These are phyloP conservation scores for Saturnispora ahearnii DNA, from an alignment of 805 yeast genomes.

Conservation along the genomic window DNA sequence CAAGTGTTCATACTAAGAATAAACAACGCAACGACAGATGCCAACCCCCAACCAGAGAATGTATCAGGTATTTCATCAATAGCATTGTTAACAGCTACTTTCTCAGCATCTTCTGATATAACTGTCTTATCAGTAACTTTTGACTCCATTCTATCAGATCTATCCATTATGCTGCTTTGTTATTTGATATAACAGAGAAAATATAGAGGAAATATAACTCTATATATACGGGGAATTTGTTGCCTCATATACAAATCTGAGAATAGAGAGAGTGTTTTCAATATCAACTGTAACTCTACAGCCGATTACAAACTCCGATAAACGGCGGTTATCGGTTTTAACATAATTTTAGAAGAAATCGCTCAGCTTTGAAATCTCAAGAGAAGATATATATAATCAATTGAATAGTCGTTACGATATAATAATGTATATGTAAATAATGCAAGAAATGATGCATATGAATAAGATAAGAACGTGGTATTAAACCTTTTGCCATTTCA, in stretches of 20 bases:
- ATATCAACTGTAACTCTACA: not conserved
- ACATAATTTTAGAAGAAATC: not conserved
- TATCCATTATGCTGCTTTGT: not conserved
- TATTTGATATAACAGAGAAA: not conserved
- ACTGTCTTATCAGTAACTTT: not conserved
- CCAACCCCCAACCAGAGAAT: slow-evolving; percentile 60
- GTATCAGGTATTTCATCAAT: slow-evolving; percentile 42
- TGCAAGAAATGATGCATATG: too few relatives aligned
- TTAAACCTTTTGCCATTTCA: not conserved
- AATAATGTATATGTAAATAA: too few relatives aligned
- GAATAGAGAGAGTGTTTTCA: too few relatives aligned
- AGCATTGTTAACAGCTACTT: not conserved
- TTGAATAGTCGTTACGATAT: not conserved
- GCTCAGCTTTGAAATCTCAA: not conserved
- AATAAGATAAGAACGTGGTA: not conserved
- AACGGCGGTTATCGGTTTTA: not conserved
- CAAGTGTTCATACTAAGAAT: slow-evolving; percentile 52
- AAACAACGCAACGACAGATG: slow-evolving; percentile 36
- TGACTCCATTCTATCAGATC: not conserved
- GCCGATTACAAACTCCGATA: not conserved
- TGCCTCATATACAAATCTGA: not conserved
- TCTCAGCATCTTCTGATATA: not conserved
- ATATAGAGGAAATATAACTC: too few relatives aligned
- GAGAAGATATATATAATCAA: not conserved
- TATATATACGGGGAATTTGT: not conserved